Base-by-base conservation (phyloP, 768 basidiomycete species). In the Fistulinella prunicolor region DNA sequence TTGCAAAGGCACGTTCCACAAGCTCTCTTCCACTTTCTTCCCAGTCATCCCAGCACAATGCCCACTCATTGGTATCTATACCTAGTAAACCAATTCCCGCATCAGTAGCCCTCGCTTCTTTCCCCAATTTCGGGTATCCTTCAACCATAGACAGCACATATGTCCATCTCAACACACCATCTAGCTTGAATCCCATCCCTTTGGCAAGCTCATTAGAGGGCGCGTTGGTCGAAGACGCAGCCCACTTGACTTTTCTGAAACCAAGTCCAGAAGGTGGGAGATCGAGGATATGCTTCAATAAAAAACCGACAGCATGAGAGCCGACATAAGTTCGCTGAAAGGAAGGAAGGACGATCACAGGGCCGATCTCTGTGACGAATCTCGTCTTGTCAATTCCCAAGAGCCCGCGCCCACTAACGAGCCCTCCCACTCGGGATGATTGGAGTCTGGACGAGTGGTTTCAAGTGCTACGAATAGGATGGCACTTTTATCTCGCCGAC, bases 201-300 rank as follows among this genome's bases (percentile, higher is more conserved):
- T 65, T 57, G 22, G 76, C 80, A 0, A 73, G 63, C 1, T 55
- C 40, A 16, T 66, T 64, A 1, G 73, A 75, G 8, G 70, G 46
- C 2, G 24, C 16, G 46, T 81, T 80, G 32, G 51, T 21, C 3
- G 61, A 47, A 23, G 71, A 67, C 16, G 76, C 66, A 12, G 54
- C 56, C 73, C 75, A 81, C 49, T 67, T 68, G 16, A 77, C 75
- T 20, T 75, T 70, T n/a, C 79, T 70, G n/a, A 80, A 60, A 0
- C 73, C 73, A 2, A 75, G 53, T 7, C 73, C 73, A 5, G 42
- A 42, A 19, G 61, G 54, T 1, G 53, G 44, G 4, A 64, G 38
- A 12, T 69, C 61, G 30, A 75, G 62, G 3, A 59, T 38, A 53
- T 67, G 69, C 17, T 47, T 54, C 16, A 76, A 54, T 32, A 73